Evolutionary conservation across 73 alveolate genomes (phyloP).

Genomic region (Paramecium pentaurelia): DNA sequence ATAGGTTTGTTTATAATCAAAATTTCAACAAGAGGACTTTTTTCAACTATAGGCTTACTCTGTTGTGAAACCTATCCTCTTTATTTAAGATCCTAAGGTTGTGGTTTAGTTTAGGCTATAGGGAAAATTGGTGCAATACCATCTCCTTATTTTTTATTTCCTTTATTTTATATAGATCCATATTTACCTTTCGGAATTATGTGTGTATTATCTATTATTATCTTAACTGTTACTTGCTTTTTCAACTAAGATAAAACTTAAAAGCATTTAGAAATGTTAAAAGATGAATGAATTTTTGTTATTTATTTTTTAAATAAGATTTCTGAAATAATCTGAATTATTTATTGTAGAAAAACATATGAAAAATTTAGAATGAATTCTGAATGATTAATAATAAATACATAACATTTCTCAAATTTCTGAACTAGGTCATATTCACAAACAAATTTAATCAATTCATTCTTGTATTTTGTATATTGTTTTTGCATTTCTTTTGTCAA

Average conservation of each 20-base stretch:
- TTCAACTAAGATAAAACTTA: constrained; percentile 20
- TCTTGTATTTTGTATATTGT: constrained; percentile 13
- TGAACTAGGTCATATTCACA: neutral
- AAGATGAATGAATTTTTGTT: neutral
- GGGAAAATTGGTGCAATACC: constrained; percentile 12
- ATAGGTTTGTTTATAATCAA: neutral
- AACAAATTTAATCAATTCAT: neutral
- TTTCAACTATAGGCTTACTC: neutral
- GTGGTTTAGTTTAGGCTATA: constrained; percentile 5
- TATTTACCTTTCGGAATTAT: constrained; percentile 14
- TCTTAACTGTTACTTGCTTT: neutral
- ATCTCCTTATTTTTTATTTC: constrained; percentile 8
- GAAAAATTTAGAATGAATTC: neutral
- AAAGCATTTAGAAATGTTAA: neutral
- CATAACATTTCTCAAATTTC: neutral
- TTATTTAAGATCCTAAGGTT: constrained; percentile 24
- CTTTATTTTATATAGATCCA: neutral
- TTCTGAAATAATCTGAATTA: no score
- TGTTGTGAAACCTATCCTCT: constrained; percentile 14
- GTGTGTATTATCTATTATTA: neutral
- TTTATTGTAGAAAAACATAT: neutral
- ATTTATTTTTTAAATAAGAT: neutral
- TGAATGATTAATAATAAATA: neutral
- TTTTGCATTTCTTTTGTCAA: constrained; percentile 21
- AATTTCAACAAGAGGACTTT: neutral